Percentiles rank a stretch among this genome's conserved stretches.
phyloP scores from a whole-genome alignment of 2,329 filamentous ascomycete genomes.

The Bertia moriformis region DNA sequence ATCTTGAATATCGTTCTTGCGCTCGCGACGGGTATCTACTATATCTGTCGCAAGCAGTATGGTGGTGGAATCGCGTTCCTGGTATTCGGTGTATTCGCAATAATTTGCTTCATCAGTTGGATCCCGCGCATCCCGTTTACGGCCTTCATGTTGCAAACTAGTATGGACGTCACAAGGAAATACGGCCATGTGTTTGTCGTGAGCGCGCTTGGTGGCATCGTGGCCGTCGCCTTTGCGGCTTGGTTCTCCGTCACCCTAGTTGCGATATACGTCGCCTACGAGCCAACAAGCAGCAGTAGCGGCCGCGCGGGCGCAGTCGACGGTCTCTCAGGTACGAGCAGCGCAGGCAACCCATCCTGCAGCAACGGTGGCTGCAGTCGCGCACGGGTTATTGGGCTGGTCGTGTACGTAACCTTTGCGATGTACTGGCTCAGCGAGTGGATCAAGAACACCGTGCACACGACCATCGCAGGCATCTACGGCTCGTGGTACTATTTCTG shows the following conservation, averaged over 20 bases:
- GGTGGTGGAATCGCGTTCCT: conserved; percentile 79
- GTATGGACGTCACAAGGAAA: conserved; percentile 70
- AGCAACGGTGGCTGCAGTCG: conserved; percentile 50
- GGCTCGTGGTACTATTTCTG: conserved; percentile 81
- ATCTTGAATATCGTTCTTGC: conserved; percentile 77
- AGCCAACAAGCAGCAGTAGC: conserved; percentile 35
- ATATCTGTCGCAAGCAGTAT: conserved; percentile 63
- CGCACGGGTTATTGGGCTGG: conserved; percentile 67
- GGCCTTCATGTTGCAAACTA: conserved; percentile 73
- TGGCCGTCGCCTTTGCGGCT: conserved; percentile 62
- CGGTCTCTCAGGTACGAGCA: no score
- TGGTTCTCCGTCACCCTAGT: conserved; percentile 82
- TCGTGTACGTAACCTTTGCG: conserved; percentile 79
- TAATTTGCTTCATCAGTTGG: conserved; percentile 78
- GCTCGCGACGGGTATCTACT: conserved; percentile 75
- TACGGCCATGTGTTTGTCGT: conserved; percentile 80
- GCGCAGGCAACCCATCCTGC: conserved; percentile 31
- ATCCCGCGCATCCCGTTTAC: conserved; percentile 82
- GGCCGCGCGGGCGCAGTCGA: conserved; percentile 36
- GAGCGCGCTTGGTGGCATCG: conserved; percentile 66
- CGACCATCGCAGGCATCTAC: conserved; percentile 75
- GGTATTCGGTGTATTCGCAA: conserved; percentile 64
- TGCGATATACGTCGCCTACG: conserved; percentile 71
- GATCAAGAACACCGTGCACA: conserved; percentile 86
- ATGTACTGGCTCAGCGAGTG: conserved; percentile 91